Evolutionary conservation across 192 early-diverging fungal genomes (phyloP), one percentile per base, ranked within the genome.

Genomic region (Gonapodya sp.): DNA sequence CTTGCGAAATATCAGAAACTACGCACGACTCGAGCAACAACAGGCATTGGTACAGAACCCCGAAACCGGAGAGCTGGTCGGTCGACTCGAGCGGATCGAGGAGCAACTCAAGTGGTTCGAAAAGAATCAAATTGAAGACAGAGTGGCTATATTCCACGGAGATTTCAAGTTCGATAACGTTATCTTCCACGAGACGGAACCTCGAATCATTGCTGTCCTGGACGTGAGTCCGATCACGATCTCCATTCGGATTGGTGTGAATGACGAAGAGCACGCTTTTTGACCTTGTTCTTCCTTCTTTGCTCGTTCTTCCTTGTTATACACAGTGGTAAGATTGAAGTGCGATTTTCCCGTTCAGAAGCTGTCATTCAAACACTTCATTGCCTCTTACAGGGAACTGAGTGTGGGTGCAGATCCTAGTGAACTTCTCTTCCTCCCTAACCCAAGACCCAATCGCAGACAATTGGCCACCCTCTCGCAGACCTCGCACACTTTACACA

Each of bases 381-480:
- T 72, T 30, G 16, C 30, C 81, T 95, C 1, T 82, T 36, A 33
- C 79, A 24, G 35, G 36, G n/a, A 0, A 33, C 79, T 85, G 81
- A 35, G 94, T 93, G 46, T 64, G 46, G 24, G 46, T 64, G 24
- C 24, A 24, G 46, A 64, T n/a, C n/a, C n/a, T n/a, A 64, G 46
- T 64, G 46, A 8, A 64, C 46, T 24, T 16, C 8, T 64, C 24
- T 64, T n/a, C n/a, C 8, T 64, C 8, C 46, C 24, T 64, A 64
- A 8, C 8, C 46, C 46, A 24, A 64, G 8, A 64, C 8, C 8
- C 24, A 64, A 8, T 24, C 46, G 46, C 46, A 64, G 30, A 97
- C 97, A 2, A 89, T 97, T 72, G 95, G 95, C 1, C 94, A 98
- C 82, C 97, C 96, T 35, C 91, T 93, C 73, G 90, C 94, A 0